These are phyloP conservation scores for Corymbia calophylla DNA, from an alignment of 441 rosid genomes.

Conservation along the genomic window DNA sequence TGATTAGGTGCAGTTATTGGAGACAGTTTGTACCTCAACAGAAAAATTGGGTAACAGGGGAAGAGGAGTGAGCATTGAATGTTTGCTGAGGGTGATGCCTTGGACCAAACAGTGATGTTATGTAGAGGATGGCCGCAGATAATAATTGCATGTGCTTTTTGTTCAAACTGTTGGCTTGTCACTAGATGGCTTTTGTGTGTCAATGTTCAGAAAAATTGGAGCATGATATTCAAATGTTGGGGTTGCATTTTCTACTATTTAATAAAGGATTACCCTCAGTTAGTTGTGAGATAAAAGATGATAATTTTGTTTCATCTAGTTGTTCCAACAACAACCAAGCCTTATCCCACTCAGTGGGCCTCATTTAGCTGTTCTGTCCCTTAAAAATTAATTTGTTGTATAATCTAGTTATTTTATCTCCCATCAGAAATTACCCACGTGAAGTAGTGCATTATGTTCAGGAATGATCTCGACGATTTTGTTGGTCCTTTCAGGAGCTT, in stretches of 20 bases:
- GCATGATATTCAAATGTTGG: background rate
- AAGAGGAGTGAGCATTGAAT: background rate
- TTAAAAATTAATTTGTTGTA: background rate
- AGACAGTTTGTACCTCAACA: background rate
- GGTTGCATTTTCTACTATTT: background rate
- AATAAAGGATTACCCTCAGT: background rate
- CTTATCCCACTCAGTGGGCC: background rate
- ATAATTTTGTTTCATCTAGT: background rate
- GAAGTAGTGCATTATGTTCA: background rate
- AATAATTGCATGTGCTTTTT: background rate
- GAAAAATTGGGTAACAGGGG: background rate
- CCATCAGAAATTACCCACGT: background rate
- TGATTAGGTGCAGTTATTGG: background rate
- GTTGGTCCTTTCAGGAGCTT: conserved; percentile 64
- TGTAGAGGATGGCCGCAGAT: background rate
- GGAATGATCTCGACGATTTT: background rate
- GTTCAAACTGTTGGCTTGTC: background rate
- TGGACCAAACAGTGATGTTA: background rate
- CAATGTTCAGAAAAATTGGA: background rate
- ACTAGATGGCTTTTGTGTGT: background rate
- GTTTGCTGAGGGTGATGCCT: background rate
- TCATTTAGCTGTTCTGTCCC: background rate
- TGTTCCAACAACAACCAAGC: background rate
- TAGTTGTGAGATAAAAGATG: background rate
- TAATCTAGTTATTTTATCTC: background rate